Base-by-base conservation (phyloP, 2,329 filamentous ascomycete species). In the Penicillium sp. region DNA sequence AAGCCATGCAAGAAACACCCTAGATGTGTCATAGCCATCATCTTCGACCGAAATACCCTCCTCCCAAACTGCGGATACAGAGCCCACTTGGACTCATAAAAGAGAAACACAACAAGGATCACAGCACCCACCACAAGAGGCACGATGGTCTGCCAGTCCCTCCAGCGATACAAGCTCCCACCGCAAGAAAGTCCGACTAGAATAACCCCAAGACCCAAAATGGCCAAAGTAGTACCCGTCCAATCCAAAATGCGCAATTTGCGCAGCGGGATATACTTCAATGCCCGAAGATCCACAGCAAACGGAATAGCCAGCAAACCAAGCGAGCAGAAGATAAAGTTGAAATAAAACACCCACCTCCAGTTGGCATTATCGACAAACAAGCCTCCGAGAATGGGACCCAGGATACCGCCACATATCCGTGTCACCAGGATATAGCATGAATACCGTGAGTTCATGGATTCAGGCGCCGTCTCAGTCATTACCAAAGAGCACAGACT, bases 171-270 rank as follows among this genome's bases (percentile, higher is more conserved):
- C 26, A 69, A 65, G 2, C 71, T 66, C 2, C 78, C 78, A 2
- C 73, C 76, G 70, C 75, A 79, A 6, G 74, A 75, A 6, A 80
- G 57, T 0, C 74, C 76, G 20, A 79, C 64, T 1, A 80, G 69
- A 26, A 79, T 70, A 50, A 60, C 67, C 0, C 71, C 74, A 18
- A 72, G 63, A 1, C 72, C 69, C 4, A 73, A 60, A 11, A 77
- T 61, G 38, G 75, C 77, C 39, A 81, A 62, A 2, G 70, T 29
- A 10, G 66, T 72, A 2, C 79, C 78, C 0, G 75, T 53, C 76
- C 76, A 80, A 58, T 80, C 78, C 35, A 76, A 68, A 8, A 60
- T 61, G 1, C 59, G 56, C 18, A 72, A 37, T 38, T 67, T 66
- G 11, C 55, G 55, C 35, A 64, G 55, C 20, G 62, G 61, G 13